These are phyloP conservation scores for Trifolium subterraneum DNA, from an alignment of 306 rosid genomes.

Conservation along the genomic window DNA sequence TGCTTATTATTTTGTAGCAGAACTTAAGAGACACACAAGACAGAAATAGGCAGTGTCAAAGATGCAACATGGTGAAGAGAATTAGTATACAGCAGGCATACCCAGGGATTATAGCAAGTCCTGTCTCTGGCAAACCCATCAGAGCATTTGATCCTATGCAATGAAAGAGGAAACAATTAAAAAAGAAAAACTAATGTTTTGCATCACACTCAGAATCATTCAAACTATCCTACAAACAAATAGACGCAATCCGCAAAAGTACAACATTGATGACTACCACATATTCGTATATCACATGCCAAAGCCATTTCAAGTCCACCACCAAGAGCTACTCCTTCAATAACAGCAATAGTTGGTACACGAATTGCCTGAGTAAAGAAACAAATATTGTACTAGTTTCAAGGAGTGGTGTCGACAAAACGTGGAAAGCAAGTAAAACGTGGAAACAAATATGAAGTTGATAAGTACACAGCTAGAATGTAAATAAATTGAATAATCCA, in stretches of 20 bases:
- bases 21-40: conserved; percentile 13
- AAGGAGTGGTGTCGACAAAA: conserved; percentile 28
- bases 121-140: conserved; percentile 94
- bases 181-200: conserved; percentile 31
- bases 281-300: conserved; percentile 93
- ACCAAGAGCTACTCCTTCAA: conserved; percentile 95
- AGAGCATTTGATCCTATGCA: conserved; percentile 73
- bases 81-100: conserved; percentile 49
- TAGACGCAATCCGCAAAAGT: conserved; percentile 21
- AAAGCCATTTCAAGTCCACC: conserved; percentile 98
- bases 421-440: conserved; percentile 9
- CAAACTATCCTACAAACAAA: conserved; percentile 30
- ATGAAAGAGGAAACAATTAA: conserved; percentile 38
- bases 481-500: conserved; percentile 30
- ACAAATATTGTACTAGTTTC: conserved; percentile 36
- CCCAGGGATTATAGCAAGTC: conserved; percentile 99
- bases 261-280: conserved; percentile 60
- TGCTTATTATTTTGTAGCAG: conserved; percentile 19
- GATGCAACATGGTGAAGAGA: conserved; percentile 19
- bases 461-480: conserved; percentile 34
- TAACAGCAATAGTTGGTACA: conserved; percentile 83
- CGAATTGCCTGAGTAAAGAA: conserved; percentile 59
- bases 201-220: conserved; percentile 27
- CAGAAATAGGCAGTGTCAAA: conserved; percentile 13
- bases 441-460: too few relatives aligned